These are phyloP conservation scores for Paecilomyces variotii DNA, from an alignment of 2,329 filamentous ascomycete species.

Conservation along the genomic window DNA sequence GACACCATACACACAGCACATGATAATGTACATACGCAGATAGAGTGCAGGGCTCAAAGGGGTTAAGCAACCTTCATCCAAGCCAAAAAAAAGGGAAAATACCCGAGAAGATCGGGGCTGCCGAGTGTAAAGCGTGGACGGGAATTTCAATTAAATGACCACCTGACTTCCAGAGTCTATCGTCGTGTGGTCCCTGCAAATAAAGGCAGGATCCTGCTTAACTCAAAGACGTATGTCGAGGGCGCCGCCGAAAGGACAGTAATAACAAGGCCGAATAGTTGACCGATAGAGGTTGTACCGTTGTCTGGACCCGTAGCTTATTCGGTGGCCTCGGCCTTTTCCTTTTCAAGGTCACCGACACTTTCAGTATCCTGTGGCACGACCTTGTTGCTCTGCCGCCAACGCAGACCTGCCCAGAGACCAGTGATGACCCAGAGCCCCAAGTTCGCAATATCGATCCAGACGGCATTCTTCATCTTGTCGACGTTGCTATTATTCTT, in stretches of 20 bases:
- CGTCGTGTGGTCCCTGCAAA: background rate
- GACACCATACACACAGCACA: background rate
- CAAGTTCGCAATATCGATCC: constrained; percentile 69
- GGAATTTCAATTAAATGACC: background rate
- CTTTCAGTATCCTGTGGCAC: background rate
- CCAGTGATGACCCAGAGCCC: constrained; percentile 66
- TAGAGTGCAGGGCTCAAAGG: background rate
- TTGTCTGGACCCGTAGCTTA: background rate
- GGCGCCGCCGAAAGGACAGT: background rate
- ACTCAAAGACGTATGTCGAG: too few relatives aligned
- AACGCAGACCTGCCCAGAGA: constrained; percentile 26
- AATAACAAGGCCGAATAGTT: background rate
- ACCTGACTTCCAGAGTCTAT: background rate
- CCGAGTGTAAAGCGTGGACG: background rate
- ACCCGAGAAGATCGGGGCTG: background rate
- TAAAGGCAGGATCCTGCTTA: background rate
- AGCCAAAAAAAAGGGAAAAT: background rate
- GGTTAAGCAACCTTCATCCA: background rate
- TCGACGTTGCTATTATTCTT: constrained; percentile 55
- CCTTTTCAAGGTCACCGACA: background rate
- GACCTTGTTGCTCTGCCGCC: constrained; percentile 20
- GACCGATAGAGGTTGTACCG: too few relatives aligned
- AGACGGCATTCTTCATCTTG: constrained; percentile 81
- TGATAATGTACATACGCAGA: background rate
- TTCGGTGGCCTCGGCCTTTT: background rate